Percentiles rank a stretch among this genome's conserved stretches.
Evolutionary conservation across 805 yeast species (phyloP).

Genomic region (Hanseniaspora taiwanica): DNA sequence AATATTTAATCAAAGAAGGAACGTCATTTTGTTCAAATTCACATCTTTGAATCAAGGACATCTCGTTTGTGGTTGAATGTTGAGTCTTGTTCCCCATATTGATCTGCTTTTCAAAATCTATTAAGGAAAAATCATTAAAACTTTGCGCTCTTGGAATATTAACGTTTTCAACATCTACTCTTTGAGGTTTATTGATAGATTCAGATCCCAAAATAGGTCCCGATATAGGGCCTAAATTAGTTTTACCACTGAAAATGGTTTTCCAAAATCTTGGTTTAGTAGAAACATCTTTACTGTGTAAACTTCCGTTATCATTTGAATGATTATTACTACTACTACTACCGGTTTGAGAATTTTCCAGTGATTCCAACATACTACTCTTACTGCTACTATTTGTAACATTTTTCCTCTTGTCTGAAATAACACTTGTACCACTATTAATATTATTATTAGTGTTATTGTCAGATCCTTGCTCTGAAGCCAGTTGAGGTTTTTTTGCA

Average conservation of each 20-base stretch:
- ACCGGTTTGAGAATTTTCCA: constrained; percentile 3
- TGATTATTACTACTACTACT: constrained; percentile 3
- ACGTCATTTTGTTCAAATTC: constrained; percentile 44
- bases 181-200: background rate
- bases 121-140: background rate
- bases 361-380: no score
- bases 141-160: background rate
- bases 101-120: background rate
- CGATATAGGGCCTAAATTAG: no score
- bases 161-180: background rate
- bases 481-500: no score
- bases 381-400: constrained; percentile 13
- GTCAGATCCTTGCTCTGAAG: background rate
- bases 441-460: background rate
- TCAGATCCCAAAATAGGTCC: no score
- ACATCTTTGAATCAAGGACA: constrained; percentile 52
- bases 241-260: constrained; percentile 13
- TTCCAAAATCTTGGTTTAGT: constrained; percentile 23
- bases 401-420: constrained; percentile 8
- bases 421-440: background rate
- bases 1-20: constrained; percentile 60
- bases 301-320: background rate
- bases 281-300: background rate
- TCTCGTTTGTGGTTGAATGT: background rate
- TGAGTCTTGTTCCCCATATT: background rate